phyloP scores from a whole-genome alignment of 2,329 filamentous ascomycete species.

The Stemphylium vesicarium region DNA sequence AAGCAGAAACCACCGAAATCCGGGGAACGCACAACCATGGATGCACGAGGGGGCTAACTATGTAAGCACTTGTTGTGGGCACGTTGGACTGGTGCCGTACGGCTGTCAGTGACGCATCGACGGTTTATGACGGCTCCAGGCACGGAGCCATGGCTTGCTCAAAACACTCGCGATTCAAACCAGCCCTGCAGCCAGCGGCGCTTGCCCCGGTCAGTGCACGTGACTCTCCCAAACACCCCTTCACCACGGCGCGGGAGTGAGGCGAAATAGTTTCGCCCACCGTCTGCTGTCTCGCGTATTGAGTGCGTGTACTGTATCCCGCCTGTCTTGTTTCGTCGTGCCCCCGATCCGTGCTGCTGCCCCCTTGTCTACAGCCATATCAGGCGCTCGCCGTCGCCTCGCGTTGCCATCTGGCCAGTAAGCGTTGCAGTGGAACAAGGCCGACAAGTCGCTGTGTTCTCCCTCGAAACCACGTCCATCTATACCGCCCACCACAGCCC shows the following conservation, averaged over 20 bases:
- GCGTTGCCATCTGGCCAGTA: constrained; percentile 29
- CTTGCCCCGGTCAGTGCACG: constrained; percentile 14
- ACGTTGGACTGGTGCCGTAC: neutral
- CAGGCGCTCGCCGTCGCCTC: constrained; percentile 28
- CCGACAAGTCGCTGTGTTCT: constrained; percentile 33
- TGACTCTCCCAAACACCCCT: constrained; percentile 16
- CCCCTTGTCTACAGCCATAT: constrained; percentile 18
- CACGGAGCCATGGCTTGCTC: too few relatives aligned
- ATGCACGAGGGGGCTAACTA: constrained; percentile 10
- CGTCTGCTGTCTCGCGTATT: constrained; percentile 1
- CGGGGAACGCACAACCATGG: constrained; percentile 17
- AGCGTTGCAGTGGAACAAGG: constrained; percentile 37
- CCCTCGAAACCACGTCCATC: constrained; percentile 31
- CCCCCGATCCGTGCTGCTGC: constrained; percentile 3
- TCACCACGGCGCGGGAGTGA: constrained; percentile 21
- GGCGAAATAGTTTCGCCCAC: constrained; percentile 13
- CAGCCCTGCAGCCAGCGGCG: neutral
- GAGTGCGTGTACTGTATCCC: constrained; percentile 1
- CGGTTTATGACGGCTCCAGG: neutral
- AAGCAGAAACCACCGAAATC: constrained; percentile 9
- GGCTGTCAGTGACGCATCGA: neutral
- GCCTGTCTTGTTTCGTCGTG: constrained; percentile 6
- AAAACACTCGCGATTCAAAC: too few relatives aligned
- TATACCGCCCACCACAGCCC: constrained; percentile 28
- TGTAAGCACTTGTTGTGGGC: neutral